Evolutionary conservation across 176 grass and related monocot genomes (phyloP).

Genomic region (Saccharum spontaneum): DNA sequence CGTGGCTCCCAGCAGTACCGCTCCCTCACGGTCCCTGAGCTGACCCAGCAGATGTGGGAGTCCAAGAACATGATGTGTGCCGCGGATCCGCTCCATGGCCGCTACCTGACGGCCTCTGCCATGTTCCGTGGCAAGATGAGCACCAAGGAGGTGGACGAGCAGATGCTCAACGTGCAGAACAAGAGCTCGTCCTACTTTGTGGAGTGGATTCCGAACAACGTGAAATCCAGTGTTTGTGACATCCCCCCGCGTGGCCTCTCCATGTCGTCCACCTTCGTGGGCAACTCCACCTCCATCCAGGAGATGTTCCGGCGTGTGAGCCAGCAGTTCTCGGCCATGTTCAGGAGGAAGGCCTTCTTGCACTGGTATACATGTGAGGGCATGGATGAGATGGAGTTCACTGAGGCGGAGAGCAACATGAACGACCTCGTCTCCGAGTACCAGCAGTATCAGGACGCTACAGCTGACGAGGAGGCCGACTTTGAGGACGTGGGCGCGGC

Average conservation of each 20-base stretch:
- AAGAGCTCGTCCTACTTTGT: conserved; percentile 86
- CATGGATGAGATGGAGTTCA: conserved; percentile 85
- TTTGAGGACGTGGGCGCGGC: conserved; percentile 31
- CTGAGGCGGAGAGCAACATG: conserved; percentile 68
- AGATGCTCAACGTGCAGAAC: conserved; percentile 84
- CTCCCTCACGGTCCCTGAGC: conserved; percentile 63
- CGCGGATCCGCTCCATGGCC: conserved; percentile 58
- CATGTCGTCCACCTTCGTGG: conserved; percentile 72
- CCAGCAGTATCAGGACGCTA: conserved; percentile 59
- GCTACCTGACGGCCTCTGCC: conserved; percentile 72
- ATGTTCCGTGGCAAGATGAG: conserved; percentile 94
- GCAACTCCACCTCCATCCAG: conserved; percentile 82
- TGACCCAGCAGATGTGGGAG: conserved; percentile 88
- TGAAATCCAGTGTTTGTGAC: conserved; percentile 79
- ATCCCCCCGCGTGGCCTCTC: conserved; percentile 63
- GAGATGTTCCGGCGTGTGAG: conserved; percentile 79
- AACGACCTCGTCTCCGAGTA: conserved; percentile 57
- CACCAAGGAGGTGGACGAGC: conserved; percentile 88
- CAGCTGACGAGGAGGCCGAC: conserved; percentile 32
- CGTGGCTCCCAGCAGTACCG: conserved; percentile 80
- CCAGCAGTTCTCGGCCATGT: conserved; percentile 89
- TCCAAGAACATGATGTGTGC: conserved; percentile 91
- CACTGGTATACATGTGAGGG: conserved; percentile 73
- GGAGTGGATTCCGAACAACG: conserved; percentile 77
- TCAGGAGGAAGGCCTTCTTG: conserved; percentile 90